Conservation (phyloP, 176 grass and related monocot species). For the Oryza nivara region DNA sequence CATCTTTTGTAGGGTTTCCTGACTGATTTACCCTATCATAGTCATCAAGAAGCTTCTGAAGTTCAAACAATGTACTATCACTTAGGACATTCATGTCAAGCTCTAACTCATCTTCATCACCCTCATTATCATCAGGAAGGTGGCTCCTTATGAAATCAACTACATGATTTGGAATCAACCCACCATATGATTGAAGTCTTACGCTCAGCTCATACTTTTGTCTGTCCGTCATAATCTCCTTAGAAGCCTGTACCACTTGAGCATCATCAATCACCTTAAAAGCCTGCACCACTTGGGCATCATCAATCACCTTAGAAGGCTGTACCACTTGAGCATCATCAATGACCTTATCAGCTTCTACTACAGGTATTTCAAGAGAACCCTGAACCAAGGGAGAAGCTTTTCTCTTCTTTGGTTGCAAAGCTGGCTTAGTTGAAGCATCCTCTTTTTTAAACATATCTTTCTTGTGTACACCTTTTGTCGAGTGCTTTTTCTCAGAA, state of each 20-base stretch:
- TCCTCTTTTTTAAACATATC: constrained; percentile 61
- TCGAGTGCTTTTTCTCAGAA: constrained; percentile 46
- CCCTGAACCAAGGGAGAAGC: constrained; percentile 51
- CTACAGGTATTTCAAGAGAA: constrained; percentile 38
- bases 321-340: constrained; percentile 41
- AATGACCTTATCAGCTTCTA: constrained; percentile 26
- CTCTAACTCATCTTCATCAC: constrained; percentile 75
- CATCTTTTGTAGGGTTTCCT: constrained; percentile 53
- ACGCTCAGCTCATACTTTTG: constrained; percentile 68
- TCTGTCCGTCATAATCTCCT: constrained; percentile 59
- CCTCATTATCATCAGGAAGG: constrained; percentile 52
- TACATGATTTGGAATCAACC: constrained; percentile 67
- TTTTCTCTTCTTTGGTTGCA: constrained; percentile 81
- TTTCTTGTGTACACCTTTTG: constrained; percentile 54
- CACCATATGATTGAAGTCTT: constrained; percentile 67
- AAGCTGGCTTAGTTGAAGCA: constrained; percentile 45
- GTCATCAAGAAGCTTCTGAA: constrained; percentile 83
- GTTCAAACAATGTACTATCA: constrained; percentile 74
- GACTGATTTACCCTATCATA: constrained; percentile 51
- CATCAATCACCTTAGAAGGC: constrained; percentile 34
- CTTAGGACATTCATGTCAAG: constrained; percentile 78
- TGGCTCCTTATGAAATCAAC: constrained; percentile 77
- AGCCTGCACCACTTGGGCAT: constrained; percentile 37
- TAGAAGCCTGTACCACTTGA: constrained; percentile 41
- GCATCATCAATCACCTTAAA: constrained; percentile 34